Percentiles rank a stretch among this genome's conserved stretches.
phyloP scores from a whole-genome alignment of 1,139 yeast species.

The Hyphopichia pseudoburtonii region DNA sequence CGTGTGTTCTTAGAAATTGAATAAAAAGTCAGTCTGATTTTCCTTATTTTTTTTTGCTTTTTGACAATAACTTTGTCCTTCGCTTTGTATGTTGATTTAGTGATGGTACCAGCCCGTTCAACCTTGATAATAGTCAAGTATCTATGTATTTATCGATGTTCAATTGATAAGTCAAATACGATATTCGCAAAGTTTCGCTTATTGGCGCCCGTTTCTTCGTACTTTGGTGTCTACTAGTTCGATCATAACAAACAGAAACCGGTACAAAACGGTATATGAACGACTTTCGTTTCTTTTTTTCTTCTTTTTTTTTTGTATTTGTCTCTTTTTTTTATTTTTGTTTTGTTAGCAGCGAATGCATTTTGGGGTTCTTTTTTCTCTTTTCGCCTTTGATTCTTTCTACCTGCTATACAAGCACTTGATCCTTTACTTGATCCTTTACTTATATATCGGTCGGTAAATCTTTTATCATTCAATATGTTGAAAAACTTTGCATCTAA shows the following conservation, averaged over 20 bases:
- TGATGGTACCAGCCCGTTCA: too few relatives aligned
- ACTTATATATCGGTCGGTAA: too few relatives aligned
- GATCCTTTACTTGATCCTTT: too few relatives aligned
- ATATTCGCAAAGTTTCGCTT: too few relatives aligned
- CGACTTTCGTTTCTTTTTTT: not conserved
- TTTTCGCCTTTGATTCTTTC: not conserved
- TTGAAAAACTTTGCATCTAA: slow-evolving; percentile 2
- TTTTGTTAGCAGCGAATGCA: not conserved
- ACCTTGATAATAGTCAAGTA: too few relatives aligned
- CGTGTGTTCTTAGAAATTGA: not conserved
- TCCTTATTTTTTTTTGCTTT: not conserved
- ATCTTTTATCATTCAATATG: slow-evolving; percentile 2
- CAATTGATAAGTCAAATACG: too few relatives aligned
- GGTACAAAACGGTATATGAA: not conserved
- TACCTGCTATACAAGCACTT: not conserved
- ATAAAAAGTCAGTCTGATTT: not conserved
- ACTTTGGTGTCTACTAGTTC: too few relatives aligned
- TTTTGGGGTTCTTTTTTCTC: too few relatives aligned
- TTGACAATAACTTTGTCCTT: not conserved
- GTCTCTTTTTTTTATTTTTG: not conserved
- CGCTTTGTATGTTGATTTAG: not conserved
- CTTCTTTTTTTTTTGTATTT: not conserved
- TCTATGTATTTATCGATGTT: too few relatives aligned
- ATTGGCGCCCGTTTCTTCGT: too few relatives aligned
- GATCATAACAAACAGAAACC: too few relatives aligned